Evolutionary conservation across 1,284 basidiomycete genomes (phyloP).

Genomic region (Pyrrhoderma noxium): DNA sequence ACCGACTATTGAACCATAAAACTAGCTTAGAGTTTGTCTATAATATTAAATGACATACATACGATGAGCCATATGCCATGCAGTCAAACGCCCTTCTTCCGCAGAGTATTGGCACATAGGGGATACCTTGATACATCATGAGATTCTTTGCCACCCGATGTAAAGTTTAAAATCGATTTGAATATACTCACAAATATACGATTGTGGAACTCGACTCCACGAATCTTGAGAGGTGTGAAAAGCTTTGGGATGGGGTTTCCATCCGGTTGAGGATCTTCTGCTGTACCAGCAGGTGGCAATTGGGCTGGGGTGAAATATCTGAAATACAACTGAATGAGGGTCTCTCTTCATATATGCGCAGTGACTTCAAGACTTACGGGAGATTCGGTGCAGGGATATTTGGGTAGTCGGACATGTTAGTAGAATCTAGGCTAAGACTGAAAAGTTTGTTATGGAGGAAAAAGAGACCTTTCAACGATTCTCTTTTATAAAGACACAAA

Average conservation of each 20-base stretch:
- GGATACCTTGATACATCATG: slow-evolving; percentile 23
- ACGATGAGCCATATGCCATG: slow-evolving; percentile 48
- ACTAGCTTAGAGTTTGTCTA: background rate
- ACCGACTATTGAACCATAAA: slow-evolving; percentile 30
- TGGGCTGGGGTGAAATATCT: slow-evolving; percentile 50
- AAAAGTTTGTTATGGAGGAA: too few species aligned
- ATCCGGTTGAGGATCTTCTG: slow-evolving; percentile 35
- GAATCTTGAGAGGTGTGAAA: slow-evolving; percentile 57
- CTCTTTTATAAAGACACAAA: too few species aligned
- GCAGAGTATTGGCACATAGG: slow-evolving; percentile 63
- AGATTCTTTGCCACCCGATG: background rate
- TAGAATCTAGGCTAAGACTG: too few species aligned
- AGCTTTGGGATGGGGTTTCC: slow-evolving; percentile 45
- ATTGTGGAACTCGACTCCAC: slow-evolving; percentile 38
- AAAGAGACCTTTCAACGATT: too few species aligned
- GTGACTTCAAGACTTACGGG: background rate
- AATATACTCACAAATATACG: slow-evolving; percentile 28
- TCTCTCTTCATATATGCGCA: background rate
- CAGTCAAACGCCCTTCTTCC: slow-evolving; percentile 44
- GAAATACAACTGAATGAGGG: background rate
- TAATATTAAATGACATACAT: slow-evolving; percentile 19
- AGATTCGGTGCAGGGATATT: slow-evolving; percentile 15
- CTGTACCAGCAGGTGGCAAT: slow-evolving; percentile 42
- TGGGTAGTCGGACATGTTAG: background rate
- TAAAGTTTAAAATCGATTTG: background rate